phyloP scores from a whole-genome alignment of 148 eudicot species.

The Vaccinium vitisidaea region DNA sequence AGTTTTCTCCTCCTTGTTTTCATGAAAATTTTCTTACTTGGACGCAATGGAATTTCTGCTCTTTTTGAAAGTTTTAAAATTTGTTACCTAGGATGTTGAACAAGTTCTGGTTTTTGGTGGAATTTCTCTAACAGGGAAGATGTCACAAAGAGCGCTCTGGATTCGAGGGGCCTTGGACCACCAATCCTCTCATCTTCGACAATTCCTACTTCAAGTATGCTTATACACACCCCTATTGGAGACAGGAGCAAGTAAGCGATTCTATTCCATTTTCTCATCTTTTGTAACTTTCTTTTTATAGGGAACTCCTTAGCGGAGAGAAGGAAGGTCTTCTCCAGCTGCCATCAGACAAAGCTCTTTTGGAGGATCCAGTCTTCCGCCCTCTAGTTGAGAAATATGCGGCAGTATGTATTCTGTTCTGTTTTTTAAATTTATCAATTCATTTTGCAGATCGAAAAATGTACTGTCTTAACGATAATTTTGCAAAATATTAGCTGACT shows the following conservation, averaged over 20 bases:
- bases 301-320: conserved; percentile 1
- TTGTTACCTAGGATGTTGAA: background rate
- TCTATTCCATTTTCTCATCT: background rate
- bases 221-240: background rate
- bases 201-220: conserved; percentile 80
- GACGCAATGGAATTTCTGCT: background rate
- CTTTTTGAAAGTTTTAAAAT: background rate
- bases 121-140: conserved; percentile 52
- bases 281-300: background rate
- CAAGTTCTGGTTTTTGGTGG: background rate
- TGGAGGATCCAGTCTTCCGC: conserved; percentile 60
- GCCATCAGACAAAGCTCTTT: conserved; percentile 69
- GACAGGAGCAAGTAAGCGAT: background rate
- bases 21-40: background rate
- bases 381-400: conserved; percentile 71
- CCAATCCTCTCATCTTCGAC: conserved; percentile 83
- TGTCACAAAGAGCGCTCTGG: conserved; percentile 98
- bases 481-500: background rate
- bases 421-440: background rate
- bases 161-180: conserved; percentile 87
- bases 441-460: background rate
- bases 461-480: background rate
- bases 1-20: background rate
- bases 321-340: conserved; percentile 13
- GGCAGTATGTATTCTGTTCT: conserved; percentile 27